phyloP scores from a whole-genome alignment of 2,329 filamentous ascomycete genomes.

The Septoria linicola region DNA sequence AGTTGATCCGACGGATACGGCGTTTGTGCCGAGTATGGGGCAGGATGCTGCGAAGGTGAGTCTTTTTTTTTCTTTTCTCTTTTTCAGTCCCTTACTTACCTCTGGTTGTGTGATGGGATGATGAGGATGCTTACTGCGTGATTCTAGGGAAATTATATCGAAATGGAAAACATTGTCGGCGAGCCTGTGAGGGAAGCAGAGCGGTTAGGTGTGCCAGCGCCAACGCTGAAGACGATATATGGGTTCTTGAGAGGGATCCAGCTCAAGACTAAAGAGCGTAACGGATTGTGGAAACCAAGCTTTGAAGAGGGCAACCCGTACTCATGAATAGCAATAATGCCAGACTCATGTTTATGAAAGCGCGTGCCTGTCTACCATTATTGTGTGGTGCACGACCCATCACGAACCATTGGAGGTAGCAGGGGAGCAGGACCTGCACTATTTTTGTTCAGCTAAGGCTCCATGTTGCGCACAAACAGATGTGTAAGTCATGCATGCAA shows the following conservation, averaged over 20 bases:
- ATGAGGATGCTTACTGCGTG: too few species aligned
- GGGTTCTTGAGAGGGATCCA: slow-evolving; percentile 51
- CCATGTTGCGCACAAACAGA: too few species aligned
- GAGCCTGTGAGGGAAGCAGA: slow-evolving; percentile 57
- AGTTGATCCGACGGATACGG: slow-evolving; percentile 51
- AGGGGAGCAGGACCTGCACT: too few species aligned
- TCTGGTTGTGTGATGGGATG: too few species aligned
- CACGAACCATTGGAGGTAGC: too few species aligned
- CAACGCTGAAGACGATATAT: slow-evolving; percentile 52
- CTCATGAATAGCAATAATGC: too few species aligned
- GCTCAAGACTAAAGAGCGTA: slow-evolving; percentile 48
- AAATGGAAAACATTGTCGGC: slow-evolving; percentile 57
- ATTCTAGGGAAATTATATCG: slow-evolving; percentile 53
- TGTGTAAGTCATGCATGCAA: too few species aligned
- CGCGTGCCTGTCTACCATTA: too few species aligned
- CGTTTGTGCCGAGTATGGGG: slow-evolving; percentile 56
- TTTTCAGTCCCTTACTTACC: too few species aligned
- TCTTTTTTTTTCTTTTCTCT: neutral
- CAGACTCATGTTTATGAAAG: too few species aligned
- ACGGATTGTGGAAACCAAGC: slow-evolving; percentile 38
- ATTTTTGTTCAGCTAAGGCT: too few species aligned
- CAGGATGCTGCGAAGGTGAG: slow-evolving; percentile 52
- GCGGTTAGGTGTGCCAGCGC: slow-evolving; percentile 50
- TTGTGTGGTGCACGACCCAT: too few species aligned
- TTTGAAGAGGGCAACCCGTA: slow-evolving; percentile 28